Conservation (phyloP, 2,329 filamentous ascomycete genomes). For the Fusarium haematococcum region DNA sequence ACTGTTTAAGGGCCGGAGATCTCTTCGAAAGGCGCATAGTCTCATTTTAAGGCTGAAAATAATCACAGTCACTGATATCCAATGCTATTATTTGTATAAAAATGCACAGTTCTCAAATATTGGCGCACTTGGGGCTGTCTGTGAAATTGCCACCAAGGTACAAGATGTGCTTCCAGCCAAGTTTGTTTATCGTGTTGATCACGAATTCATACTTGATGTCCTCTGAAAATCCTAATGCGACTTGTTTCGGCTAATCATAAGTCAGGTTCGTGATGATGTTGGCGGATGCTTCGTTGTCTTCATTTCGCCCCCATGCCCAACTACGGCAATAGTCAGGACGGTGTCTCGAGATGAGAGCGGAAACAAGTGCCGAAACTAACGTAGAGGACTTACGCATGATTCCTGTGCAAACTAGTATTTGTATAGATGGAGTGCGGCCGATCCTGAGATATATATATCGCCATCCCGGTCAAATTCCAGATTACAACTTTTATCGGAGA, state of each 20-base stretch:
- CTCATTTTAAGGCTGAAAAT: too few species aligned
- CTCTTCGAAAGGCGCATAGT: neutral
- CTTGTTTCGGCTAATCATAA: neutral
- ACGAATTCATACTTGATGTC: neutral
- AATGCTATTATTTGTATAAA: neutral
- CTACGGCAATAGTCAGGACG: neutral
- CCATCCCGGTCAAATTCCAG: neutral
- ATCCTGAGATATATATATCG: neutral
- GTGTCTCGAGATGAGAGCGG: neutral
- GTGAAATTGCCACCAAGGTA: neutral
- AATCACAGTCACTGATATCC: neutral
- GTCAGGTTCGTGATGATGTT: neutral
- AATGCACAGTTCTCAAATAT: neutral
- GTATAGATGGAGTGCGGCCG: neutral
- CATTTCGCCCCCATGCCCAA: neutral
- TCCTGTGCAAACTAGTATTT: conserved; percentile 12
- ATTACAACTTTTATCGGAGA: neutral
- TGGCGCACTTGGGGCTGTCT: neutral
- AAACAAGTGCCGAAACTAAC: neutral
- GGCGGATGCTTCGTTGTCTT: neutral
- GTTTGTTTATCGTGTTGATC: neutral
- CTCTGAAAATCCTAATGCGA: neutral
- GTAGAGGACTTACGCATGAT: neutral
- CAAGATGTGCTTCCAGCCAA: neutral
- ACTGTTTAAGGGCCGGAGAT: neutral